These are phyloP conservation scores for Dactylella cylindrospora DNA, from an alignment of 2,329 filamentous ascomycete genomes.

Conservation along the genomic window DNA sequence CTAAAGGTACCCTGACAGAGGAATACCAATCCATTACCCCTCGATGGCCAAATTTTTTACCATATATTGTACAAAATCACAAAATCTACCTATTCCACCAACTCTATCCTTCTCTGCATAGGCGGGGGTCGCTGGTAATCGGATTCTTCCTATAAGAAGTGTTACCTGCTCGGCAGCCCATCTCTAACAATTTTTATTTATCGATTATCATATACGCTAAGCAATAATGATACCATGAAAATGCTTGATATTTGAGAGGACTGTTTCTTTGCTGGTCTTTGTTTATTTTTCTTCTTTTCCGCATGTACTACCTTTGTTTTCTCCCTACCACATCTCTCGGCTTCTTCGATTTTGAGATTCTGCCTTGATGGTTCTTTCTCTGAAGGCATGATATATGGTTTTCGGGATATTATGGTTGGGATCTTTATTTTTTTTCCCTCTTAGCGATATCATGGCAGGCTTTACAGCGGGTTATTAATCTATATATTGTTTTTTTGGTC, in stretches of 20 bases:
- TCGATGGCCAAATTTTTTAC: too few relatives aligned
- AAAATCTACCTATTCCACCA: too few relatives aligned
- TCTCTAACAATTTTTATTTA: too few relatives aligned
- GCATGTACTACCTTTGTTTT: background rate
- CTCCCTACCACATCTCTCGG: too few relatives aligned
- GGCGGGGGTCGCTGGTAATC: too few relatives aligned
- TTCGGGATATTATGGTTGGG: background rate
- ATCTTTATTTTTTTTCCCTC: background rate
- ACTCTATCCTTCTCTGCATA: too few relatives aligned
- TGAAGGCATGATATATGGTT: background rate
- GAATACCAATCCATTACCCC: too few relatives aligned
- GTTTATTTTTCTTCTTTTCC: background rate
- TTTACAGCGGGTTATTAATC: background rate
- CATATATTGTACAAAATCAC: too few relatives aligned
- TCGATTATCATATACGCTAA: too few relatives aligned
- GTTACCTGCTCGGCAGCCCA: too few relatives aligned
- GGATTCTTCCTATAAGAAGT: too few relatives aligned
- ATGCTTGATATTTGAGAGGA: background rate
- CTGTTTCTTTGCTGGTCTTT: background rate
- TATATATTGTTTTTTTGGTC: background rate
- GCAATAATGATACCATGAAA: conserved; percentile 7
- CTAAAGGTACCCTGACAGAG: too few relatives aligned
- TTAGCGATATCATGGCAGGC: background rate
- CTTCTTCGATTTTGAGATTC: background rate
- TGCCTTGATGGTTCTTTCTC: background rate